These are phyloP conservation scores for Neurospora sp. DNA, from an alignment of 2,329 filamentous ascomycete species.

Conservation along the genomic window DNA sequence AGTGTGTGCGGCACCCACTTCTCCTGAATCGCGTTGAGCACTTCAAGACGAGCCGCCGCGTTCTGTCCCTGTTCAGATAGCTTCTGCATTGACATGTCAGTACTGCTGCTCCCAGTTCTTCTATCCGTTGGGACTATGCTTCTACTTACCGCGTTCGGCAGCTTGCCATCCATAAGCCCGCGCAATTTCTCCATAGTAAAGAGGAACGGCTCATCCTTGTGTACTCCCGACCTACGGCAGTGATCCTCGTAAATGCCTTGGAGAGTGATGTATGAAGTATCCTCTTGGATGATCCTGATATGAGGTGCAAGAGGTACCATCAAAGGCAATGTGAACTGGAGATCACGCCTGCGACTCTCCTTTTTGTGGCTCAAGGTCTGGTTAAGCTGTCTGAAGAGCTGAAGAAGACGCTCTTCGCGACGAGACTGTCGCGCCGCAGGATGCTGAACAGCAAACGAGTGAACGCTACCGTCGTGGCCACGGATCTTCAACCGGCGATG, in stretches of 20 bases:
- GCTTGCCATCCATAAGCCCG: conserved; percentile 60
- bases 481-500: conserved; percentile 91
- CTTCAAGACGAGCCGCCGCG: conserved; percentile 69
- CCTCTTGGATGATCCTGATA: conserved; percentile 91
- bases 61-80: conserved; percentile 10
- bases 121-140: neutral
- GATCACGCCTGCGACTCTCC: conserved; percentile 82
- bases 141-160: conserved; percentile 33
- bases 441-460: conserved; percentile 93
- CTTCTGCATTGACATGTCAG: neutral
- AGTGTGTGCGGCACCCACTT: conserved; percentile 81
- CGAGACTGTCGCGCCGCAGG: conserved; percentile 86
- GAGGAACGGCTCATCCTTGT: conserved; percentile 89
- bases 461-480: conserved; percentile 93
- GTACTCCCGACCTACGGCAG: conserved; percentile 74
- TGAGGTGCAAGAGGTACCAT: conserved; percentile 94
- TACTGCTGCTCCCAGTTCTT: neutral
- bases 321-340: conserved; percentile 91
- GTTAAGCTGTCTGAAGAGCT: conserved; percentile 96
- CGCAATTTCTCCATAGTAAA: conserved; percentile 94
- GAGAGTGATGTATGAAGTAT: conserved; percentile 84
- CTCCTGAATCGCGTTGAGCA: conserved; percentile 89
- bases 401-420: conserved; percentile 86
- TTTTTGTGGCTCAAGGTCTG: conserved; percentile 85
- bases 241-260: conserved; percentile 96